Evolutionary conservation across 2,329 filamentous ascomycete genomes (phyloP).

Genomic region (Phaeophleospora eucalypticola): DNA sequence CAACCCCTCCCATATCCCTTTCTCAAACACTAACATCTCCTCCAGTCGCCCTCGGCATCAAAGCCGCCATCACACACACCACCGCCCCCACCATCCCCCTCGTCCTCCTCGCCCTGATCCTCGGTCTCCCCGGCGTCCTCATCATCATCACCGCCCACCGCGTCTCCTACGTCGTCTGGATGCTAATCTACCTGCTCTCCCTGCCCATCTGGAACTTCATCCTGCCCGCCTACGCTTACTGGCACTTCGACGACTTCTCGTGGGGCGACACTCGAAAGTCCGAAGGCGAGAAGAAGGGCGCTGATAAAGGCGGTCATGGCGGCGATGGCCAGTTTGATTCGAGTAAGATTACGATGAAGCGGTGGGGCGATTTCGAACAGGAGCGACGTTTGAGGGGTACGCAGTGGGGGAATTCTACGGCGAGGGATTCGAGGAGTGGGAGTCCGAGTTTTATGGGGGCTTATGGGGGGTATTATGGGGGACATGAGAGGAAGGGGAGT

Average conservation of each 20-base stretch:
- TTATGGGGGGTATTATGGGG: constrained; percentile 10
- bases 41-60: constrained; percentile 78
- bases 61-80: constrained; percentile 53
- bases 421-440: constrained; percentile 12
- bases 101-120: constrained; percentile 80
- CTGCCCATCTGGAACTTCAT: constrained; percentile 98
- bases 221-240: constrained; percentile 89
- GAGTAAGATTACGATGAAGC: constrained; percentile 98
- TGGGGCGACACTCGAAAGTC: constrained; percentile 99
- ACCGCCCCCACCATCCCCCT: constrained; percentile 81
- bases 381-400: constrained; percentile 35
- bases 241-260: constrained; percentile 99
- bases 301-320: constrained; percentile 53
- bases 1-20: background rate
- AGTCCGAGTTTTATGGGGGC: constrained; percentile 5
- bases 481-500: constrained; percentile 24
- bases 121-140: constrained; percentile 86
- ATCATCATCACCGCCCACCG: constrained; percentile 93
- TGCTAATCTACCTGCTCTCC: constrained; percentile 90
- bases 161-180: constrained; percentile 89
- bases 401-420: constrained; percentile 13
- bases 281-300: constrained; percentile 82
- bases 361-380: constrained; percentile 94
- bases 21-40: constrained; percentile 26
- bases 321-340: constrained; percentile 97